These are phyloP conservation scores for Sequoiadendron giganteum DNA, from an alignment of 75 land plant species.

Conservation along the genomic window DNA sequence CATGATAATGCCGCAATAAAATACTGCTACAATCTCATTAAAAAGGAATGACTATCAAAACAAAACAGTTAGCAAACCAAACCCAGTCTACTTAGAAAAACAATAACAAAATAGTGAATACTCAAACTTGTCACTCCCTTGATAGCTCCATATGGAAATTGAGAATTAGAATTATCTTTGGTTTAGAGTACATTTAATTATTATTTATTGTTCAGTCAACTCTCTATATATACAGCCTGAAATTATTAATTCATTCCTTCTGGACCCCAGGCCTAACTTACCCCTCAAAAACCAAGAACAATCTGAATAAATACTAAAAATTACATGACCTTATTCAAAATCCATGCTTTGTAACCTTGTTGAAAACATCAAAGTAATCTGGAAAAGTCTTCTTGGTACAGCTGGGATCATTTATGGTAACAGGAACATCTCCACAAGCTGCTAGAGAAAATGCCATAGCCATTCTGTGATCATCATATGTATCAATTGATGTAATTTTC, in stretches of 20 bases:
- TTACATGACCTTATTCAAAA: background rate
- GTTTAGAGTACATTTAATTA: background rate
- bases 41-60: background rate
- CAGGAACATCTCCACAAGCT: constrained; percentile 83
- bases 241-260: constrained; percentile 8
- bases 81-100: constrained; percentile 38
- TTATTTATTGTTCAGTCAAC: background rate
- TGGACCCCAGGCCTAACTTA: too few species aligned
- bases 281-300: background rate
- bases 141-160: background rate
- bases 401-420: constrained; percentile 90
- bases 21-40: background rate
- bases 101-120: background rate
- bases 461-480: constrained; percentile 99
- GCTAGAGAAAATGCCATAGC: constrained; percentile 99
- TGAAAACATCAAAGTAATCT: constrained; percentile 84
- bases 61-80: background rate
- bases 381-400: constrained; percentile 98
- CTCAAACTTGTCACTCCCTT: background rate
- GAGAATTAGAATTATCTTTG: background rate
- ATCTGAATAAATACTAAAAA: background rate
- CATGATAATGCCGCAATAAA: background rate
- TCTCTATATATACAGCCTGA: background rate
- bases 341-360: constrained; percentile 40
- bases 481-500: constrained; percentile 73